These are phyloP conservation scores for Trichoderma hamatum DNA, from an alignment of 2,329 filamentous ascomycete species.

Conservation along the genomic window DNA sequence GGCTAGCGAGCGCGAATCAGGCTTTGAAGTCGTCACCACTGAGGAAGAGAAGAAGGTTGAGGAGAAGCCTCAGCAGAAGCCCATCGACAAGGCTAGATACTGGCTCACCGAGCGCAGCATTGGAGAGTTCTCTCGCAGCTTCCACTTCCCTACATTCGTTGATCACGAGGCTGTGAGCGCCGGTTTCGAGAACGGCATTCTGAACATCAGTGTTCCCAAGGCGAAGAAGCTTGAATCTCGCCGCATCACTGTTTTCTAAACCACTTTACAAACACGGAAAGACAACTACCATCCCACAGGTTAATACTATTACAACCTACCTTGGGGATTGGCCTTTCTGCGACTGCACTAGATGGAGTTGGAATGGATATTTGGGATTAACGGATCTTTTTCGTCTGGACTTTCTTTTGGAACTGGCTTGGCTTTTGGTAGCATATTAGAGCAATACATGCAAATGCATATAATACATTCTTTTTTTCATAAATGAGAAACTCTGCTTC, in stretches of 20 bases:
- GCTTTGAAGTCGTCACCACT: conserved; percentile 33
- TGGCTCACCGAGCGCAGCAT: conserved; percentile 70
- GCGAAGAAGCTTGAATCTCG: conserved; percentile 60
- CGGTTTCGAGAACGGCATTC: conserved; percentile 65
- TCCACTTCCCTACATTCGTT: conserved; percentile 67
- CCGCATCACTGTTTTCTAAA: conserved; percentile 59
- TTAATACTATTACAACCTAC: not conserved
- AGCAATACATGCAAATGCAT: not conserved
- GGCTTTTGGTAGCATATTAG: not conserved
- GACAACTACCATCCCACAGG: not conserved
- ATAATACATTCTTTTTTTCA: conserved; percentile 7
- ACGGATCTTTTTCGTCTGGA: not conserved
- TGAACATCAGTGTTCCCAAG: conserved; percentile 68
- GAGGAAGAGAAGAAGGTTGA: conserved; percentile 32
- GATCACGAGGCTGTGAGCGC: conserved; percentile 65
- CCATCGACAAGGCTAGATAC: conserved; percentile 59
- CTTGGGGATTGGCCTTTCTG: conserved; percentile 10
- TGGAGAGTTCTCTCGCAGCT: conserved; percentile 69
- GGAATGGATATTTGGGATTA: conserved; percentile 6
- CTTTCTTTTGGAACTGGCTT: not conserved
- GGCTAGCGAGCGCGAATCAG: conserved; percentile 36
- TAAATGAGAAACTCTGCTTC: not conserved
- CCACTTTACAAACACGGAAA: not conserved
- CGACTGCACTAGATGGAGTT: conserved; percentile 18
- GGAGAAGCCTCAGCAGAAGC: conserved; percentile 35